phyloP scores from a whole-genome alignment of 495 filamentous ascomycete species.

The Chaetomium cochliodes region DNA sequence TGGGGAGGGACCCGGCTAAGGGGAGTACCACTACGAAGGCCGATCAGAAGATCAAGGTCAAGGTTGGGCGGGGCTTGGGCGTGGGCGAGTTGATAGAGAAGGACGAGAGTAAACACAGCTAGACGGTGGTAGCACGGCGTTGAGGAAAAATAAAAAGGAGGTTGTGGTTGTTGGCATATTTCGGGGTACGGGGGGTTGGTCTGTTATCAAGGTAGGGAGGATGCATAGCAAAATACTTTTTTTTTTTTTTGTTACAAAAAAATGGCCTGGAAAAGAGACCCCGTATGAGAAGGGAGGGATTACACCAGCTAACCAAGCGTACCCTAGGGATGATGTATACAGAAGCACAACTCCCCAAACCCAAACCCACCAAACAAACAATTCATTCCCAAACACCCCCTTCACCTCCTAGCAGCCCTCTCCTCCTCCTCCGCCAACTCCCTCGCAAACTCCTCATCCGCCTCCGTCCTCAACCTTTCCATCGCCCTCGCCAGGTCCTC shows the following conservation, averaged over 20 bases:
- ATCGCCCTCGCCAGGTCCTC: slow-evolving; percentile 27
- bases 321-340: not conserved
- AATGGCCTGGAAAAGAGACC: too few relatives aligned
- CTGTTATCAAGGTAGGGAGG: too few relatives aligned
- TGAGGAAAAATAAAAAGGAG: slow-evolving; percentile 15
- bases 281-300: not conserved
- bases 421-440: slow-evolving; percentile 37
- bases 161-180: slow-evolving; percentile 1
- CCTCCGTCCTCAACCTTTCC: slow-evolving; percentile 32
- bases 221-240: not conserved
- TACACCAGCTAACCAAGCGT: not conserved
- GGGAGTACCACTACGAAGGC: slow-evolving; percentile 28
- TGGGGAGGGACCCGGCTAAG: slow-evolving; percentile 39
- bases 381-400: not conserved
- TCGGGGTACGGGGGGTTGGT: too few relatives aligned
- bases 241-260: too few relatives aligned
- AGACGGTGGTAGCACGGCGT: slow-evolving; percentile 4
- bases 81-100: slow-evolving; percentile 84
- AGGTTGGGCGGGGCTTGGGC: slow-evolving; percentile 75
- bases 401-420: slow-evolving; percentile 19
- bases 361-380: not conserved
- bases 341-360: too few relatives aligned
- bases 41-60: slow-evolving; percentile 57
- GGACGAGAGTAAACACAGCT: slow-evolving; percentile 58
- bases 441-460: slow-evolving; percentile 39